Evolutionary conservation across 148 eudicot species (phyloP).

Genomic region (Rhododendron molle): DNA sequence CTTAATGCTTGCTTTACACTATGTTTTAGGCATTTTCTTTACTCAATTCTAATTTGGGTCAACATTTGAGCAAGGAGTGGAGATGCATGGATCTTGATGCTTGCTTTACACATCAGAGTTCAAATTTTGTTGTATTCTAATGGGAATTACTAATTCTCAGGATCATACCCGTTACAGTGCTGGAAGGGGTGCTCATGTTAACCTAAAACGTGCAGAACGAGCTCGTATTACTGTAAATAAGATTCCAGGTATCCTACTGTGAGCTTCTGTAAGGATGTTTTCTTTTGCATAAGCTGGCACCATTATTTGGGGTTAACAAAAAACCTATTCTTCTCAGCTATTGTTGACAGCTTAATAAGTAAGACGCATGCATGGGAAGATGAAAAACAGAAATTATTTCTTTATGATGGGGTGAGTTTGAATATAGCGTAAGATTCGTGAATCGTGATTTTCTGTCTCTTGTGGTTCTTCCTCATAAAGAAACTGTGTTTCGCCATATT

Average conservation of each 20-base stretch:
- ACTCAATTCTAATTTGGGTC: background rate
- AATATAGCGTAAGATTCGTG: background rate
- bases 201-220: conserved; percentile 89
- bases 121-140: background rate
- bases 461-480: background rate
- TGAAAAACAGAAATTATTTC: conserved; percentile 60
- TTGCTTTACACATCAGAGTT: background rate
- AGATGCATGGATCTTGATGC: background rate
- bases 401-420: conserved; percentile 68
- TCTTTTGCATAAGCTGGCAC: conserved; percentile 4
- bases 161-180: conserved; percentile 82
- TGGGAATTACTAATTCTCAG: conserved; percentile 29
- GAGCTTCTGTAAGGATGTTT: background rate
- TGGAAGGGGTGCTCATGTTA: conserved; percentile 86
- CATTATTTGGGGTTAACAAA: conserved; percentile 13
- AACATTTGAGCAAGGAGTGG: background rate
- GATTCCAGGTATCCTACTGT: conserved; percentile 69
- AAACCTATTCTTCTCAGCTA: conserved; percentile 26
- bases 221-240: conserved; percentile 73
- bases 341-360: conserved; percentile 68
- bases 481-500: conserved; percentile 2
- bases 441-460: background rate
- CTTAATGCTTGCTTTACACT: background rate
- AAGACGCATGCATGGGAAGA: conserved; percentile 75
- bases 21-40: background rate